Percentiles rank a stretch among this genome's conserved stretches.
Evolutionary conservation across 352 stramenopile genomes (phyloP).

Genomic region (Pythium dissotocum): DNA sequence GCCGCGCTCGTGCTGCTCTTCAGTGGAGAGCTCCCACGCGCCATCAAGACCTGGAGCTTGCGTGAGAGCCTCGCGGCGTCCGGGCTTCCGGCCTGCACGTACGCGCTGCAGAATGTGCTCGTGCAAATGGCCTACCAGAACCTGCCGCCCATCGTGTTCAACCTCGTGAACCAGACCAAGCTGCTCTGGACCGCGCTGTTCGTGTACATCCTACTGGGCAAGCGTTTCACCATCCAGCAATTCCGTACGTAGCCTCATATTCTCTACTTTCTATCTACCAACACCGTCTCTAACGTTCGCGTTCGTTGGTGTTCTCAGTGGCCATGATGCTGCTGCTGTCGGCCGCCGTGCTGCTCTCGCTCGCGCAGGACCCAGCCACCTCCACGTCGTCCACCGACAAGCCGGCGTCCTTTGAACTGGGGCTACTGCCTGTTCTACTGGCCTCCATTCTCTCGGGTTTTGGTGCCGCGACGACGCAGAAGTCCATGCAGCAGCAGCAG

Average conservation of each 20-base stretch:
- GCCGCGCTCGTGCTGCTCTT: slow-evolving; percentile 46
- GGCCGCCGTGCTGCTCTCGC: slow-evolving; percentile 67
- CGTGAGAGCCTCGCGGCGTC: slow-evolving; percentile 62
- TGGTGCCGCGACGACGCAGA: slow-evolving; percentile 73
- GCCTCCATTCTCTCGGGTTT: slow-evolving; percentile 77
- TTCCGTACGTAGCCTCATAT: slow-evolving; percentile 35
- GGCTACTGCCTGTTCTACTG: slow-evolving; percentile 65
- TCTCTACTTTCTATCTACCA: background rate
- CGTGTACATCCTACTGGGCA: slow-evolving; percentile 74
- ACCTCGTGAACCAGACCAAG: slow-evolving; percentile 89
- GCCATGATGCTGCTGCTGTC: slow-evolving; percentile 73
- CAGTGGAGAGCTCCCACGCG: slow-evolving; percentile 33
- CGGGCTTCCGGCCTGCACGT: slow-evolving; percentile 77
- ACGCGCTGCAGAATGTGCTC: slow-evolving; percentile 88
- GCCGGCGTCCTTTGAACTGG: slow-evolving; percentile 53
- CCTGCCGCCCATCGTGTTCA: slow-evolving; percentile 82
- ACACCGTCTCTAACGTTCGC: background rate
- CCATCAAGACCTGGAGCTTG: slow-evolving; percentile 61
- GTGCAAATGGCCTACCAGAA: slow-evolving; percentile 84
- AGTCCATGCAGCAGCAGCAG: slow-evolving; percentile 83
- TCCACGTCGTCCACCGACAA: background rate
- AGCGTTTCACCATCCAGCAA: slow-evolving; percentile 64
- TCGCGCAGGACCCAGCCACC: slow-evolving; percentile 44
- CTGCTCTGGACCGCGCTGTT: slow-evolving; percentile 82
- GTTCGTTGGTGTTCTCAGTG: slow-evolving; percentile 23